Evolutionary conservation across 768 basidiomycete genomes (phyloP).

Genomic region (Hebeloma cylindrosporum): DNA sequence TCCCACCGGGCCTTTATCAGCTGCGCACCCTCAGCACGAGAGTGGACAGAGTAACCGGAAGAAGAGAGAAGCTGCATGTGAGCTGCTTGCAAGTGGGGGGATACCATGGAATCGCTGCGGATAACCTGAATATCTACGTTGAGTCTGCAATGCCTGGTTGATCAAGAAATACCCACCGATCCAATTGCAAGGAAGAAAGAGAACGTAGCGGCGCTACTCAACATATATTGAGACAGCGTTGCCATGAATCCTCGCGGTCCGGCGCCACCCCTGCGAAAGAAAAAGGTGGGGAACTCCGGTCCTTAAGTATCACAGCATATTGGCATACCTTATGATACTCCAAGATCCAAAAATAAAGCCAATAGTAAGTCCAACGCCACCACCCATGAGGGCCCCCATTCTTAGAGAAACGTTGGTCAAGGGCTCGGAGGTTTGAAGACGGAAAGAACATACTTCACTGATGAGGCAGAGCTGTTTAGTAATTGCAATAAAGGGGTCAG

Average conservation of each 20-base stretch:
- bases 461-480: constrained; percentile 13
- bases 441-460: constrained; percentile 57
- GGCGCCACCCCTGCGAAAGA: constrained; percentile 67
- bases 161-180: constrained; percentile 53
- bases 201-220: constrained; percentile 96
- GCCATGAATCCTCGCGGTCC: constrained; percentile 89
- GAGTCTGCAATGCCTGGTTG: not conserved
- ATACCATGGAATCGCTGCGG: constrained; percentile 69
- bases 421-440: not conserved
- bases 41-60: constrained; percentile 51
- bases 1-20: constrained; percentile 78
- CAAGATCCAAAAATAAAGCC: constrained; percentile 97
- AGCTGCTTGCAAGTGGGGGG: constrained; percentile 62
- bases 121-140: constrained; percentile 63
- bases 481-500: constrained; percentile 6
- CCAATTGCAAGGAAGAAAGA: constrained; percentile 96
- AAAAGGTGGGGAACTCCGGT: constrained; percentile 6
- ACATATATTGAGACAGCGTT: constrained; percentile 97
- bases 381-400: constrained; percentile 92
- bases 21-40: constrained; percentile 66
- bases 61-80: constrained; percentile 57
- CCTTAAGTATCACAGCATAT: not conserved
- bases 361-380: constrained; percentile 92
- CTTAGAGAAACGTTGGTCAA: constrained; percentile 35
- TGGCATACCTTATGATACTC: constrained; percentile 79